Evolutionary conservation across 2,329 filamentous ascomycete genomes (phyloP).

Genomic region (Plectosphaerella sp.): DNA sequence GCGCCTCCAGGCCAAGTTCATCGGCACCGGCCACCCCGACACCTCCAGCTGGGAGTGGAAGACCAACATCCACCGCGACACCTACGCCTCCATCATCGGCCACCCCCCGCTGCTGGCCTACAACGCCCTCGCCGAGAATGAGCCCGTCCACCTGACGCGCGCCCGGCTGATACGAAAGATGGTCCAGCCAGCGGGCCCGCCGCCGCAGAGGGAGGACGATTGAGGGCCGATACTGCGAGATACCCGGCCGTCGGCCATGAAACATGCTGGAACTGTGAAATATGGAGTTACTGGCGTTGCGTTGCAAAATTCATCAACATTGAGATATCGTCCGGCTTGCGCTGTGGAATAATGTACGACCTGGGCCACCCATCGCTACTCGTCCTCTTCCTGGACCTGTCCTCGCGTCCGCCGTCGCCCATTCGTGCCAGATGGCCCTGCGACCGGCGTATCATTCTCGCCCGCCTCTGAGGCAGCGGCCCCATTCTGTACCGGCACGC

Average conservation of each 20-base stretch:
- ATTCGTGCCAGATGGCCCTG: slow-evolving; percentile 5
- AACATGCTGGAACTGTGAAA: no score
- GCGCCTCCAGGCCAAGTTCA: slow-evolving; percentile 89
- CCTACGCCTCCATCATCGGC: slow-evolving; percentile 81
- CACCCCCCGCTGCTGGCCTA: slow-evolving; percentile 86
- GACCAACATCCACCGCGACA: slow-evolving; percentile 92
- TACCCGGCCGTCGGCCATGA: no score
- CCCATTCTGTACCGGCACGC: slow-evolving; percentile 13
- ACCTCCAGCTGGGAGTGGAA: slow-evolving; percentile 98
- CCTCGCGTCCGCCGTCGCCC: slow-evolving; percentile 11
- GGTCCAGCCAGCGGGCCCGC: slow-evolving; percentile 57
- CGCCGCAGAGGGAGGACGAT: slow-evolving; percentile 49
- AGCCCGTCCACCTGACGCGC: slow-evolving; percentile 74
- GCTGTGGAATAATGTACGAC: neutral
- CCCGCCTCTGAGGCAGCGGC: slow-evolving; percentile 15
- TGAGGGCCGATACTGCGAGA: neutral
- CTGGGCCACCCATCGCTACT: neutral
- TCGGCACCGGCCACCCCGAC: slow-evolving; percentile 94
- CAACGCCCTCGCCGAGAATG: slow-evolving; percentile 84
- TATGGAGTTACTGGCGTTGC: neutral
- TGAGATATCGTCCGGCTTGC: neutral
- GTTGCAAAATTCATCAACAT: neutral
- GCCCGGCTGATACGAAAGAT: slow-evolving; percentile 78
- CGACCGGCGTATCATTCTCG: slow-evolving; percentile 14
- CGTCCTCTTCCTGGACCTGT: neutral